Conservation (phyloP, 768 basidiomycete species). For the Trametes punicea region DNA sequence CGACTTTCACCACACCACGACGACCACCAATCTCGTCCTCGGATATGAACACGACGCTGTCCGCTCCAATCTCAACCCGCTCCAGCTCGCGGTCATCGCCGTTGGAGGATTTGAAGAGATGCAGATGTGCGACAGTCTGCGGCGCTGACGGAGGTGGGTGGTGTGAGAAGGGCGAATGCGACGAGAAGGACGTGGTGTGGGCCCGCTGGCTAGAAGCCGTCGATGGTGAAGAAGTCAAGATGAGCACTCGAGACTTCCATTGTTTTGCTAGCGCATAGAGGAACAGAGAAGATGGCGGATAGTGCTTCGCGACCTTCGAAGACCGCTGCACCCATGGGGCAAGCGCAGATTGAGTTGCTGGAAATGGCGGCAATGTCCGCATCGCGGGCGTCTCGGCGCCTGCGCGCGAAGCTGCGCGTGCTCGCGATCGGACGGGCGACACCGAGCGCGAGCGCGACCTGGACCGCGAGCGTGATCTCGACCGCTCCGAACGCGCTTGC, state of each 20-base stretch:
- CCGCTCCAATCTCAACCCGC: constrained; percentile 71
- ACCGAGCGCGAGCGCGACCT: constrained; percentile 12
- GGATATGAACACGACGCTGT: constrained; percentile 71
- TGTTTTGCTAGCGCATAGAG: constrained; percentile 70
- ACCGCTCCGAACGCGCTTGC: constrained; percentile 9
- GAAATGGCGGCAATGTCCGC: constrained; percentile 51
- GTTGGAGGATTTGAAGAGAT: constrained; percentile 64
- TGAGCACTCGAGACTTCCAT: constrained; percentile 65
- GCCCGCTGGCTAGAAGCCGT: constrained; percentile 3
- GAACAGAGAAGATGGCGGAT: constrained; percentile 61
- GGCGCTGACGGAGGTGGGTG: constrained; percentile 38
- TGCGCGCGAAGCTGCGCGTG: constrained; percentile 11
- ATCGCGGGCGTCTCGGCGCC: constrained; percentile 14
- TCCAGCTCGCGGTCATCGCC: constrained; percentile 67
- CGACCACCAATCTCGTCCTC: constrained; percentile 45
- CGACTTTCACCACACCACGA: constrained; percentile 61
- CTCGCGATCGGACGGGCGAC: constrained; percentile 11
- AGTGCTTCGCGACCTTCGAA: constrained; percentile 58
- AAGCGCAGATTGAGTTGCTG: constrained; percentile 52
- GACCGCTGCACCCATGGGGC: constrained; percentile 49
- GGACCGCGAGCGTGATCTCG: constrained; percentile 13
- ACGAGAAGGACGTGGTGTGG: constrained; percentile 14
- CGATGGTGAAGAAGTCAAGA: constrained; percentile 40
- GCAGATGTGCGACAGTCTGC: constrained; percentile 39
- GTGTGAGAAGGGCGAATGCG: constrained; percentile 1